Percentiles rank a stretch among this genome's conserved stretches.
phyloP scores from a whole-genome alignment of 371 early-diverging fungal species.

The Syncephalastrum contaminatum region DNA sequence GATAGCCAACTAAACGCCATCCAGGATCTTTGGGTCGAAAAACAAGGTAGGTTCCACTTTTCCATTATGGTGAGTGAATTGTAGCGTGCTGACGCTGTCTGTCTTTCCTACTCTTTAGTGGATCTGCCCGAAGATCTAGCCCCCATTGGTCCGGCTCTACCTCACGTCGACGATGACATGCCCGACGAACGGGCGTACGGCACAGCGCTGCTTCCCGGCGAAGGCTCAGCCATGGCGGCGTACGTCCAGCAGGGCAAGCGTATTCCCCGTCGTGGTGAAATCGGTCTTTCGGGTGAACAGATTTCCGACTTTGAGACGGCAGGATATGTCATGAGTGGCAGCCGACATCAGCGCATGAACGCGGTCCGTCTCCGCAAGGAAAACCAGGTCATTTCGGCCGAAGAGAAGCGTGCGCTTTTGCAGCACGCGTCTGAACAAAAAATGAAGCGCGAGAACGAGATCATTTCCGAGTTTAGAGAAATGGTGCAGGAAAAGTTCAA shows the following conservation, averaged over 20 bases:
- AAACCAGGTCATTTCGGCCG: constrained; percentile 88
- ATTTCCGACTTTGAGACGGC: constrained; percentile 84
- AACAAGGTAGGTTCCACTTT: constrained; percentile 39
- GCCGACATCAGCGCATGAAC: constrained; percentile 91
- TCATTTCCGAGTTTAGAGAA: constrained; percentile 83
- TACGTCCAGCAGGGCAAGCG: constrained; percentile 92
- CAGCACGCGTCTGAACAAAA: constrained; percentile 83
- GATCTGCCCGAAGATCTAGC: constrained; percentile 59
- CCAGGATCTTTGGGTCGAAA: constrained; percentile 54
- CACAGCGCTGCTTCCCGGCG: constrained; percentile 59
- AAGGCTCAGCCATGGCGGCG: constrained; percentile 57
- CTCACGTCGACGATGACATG: constrained; percentile 50
- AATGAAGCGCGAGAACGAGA: constrained; percentile 84
- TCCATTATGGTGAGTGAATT: not conserved
- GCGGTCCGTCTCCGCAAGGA: constrained; percentile 95
- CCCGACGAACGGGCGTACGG: constrained; percentile 70
- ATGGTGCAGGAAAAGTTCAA: constrained; percentile 52
- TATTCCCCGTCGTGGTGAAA: constrained; percentile 97
- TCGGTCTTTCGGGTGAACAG: constrained; percentile 82
- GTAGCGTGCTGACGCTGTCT: not conserved
- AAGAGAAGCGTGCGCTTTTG: constrained; percentile 81
- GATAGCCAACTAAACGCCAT: constrained; percentile 43
- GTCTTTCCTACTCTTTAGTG: constrained; percentile 24
- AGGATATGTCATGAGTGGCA: constrained; percentile 96
- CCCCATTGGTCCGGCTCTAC: constrained; percentile 61